These are phyloP conservation scores for Apodospora peruviana DNA, from an alignment of 495 filamentous ascomycete genomes.

Conservation along the genomic window DNA sequence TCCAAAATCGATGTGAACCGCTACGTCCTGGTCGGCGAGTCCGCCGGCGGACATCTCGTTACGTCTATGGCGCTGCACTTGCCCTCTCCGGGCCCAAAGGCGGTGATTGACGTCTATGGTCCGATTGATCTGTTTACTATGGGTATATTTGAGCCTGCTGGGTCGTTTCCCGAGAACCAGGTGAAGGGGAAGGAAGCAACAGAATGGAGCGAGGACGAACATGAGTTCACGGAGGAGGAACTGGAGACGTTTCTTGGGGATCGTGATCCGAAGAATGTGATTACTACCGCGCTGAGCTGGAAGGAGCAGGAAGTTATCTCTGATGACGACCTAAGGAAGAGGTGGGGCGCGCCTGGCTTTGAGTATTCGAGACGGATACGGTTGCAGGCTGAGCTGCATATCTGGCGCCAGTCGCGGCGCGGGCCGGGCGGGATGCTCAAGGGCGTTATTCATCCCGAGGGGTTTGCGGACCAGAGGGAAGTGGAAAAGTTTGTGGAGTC, in stretches of 20 bases:
- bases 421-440: conserved; percentile 5
- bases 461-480: conserved; percentile 13
- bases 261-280: conserved; percentile 9
- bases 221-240: conserved; percentile 14
- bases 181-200: not conserved
- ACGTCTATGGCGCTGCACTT: conserved; percentile 17
- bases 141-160: conserved; percentile 2
- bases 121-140: conserved; percentile 12
- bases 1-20: conserved; percentile 20
- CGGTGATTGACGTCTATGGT: conserved; percentile 22
- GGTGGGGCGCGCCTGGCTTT: conserved; percentile 16
- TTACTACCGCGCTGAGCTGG: conserved; percentile 21
- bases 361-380: conserved; percentile 12
- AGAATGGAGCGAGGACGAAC: conserved; percentile 10
- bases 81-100: conserved; percentile 7
- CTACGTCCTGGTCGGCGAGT: conserved; percentile 24
- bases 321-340: conserved; percentile 11
- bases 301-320: conserved; percentile 11
- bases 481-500: conserved; percentile 11
- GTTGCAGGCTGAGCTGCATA: conserved; percentile 23
- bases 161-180: not conserved
- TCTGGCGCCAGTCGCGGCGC: conserved; percentile 8
- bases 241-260: conserved; percentile 16
- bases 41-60: conserved; percentile 21
- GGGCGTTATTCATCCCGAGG: conserved; percentile 18